Base-by-base conservation (phyloP, 139 green algal genomes). In the Penium margaritaceum region DNA sequence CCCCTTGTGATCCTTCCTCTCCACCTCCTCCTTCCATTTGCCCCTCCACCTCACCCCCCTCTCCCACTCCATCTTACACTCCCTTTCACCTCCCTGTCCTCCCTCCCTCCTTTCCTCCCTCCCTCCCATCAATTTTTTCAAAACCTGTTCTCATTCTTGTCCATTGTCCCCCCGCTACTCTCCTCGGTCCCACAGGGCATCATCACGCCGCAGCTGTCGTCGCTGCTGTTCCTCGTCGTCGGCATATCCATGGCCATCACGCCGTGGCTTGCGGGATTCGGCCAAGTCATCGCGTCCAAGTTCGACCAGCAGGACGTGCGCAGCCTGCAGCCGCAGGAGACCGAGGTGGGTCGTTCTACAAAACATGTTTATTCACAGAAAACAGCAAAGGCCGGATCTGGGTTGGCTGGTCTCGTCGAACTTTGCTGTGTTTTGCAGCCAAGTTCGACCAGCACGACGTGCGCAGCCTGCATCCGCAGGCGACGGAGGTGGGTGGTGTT, bases 161-260 rank as follows among this genome's bases (percentile, higher is more conserved):
- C n/a, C n/a, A n/a, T n/a, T n/a, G n/a, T n/a, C n/a, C n/a, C n/a
- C n/a, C n/a, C n/a, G n/a, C n/a, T n/a, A n/a, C n/a, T n/a, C n/a
- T n/a, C n/a, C n/a, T n/a, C n/a, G n/a, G n/a, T 38, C 33, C 19
- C 17, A 24, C 75, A 82, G 73, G 81, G 76, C 53, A 81, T 91
- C 55, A 81, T 96, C 73, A 79, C 81, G 0, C 63, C 74, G 0
- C 75, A 77, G 32, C 55, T 97, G 34, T 91, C 86, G 67, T 91
- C 84, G 62, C 67, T 95, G 74, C 83, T 99, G 36, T 97, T 95
- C 82, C 84, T 98, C 39, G 89, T 98, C 55, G 94, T 98, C 3
- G 92, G 90, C 27, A 85, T 99, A 38, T 91, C 87, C 67, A 99
- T 99, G 95, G 94, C 95, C 0, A 71, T 97, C 33, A 95, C 90